phyloP scores from a whole-genome alignment of 495 filamentous ascomycete species.

The Oleoguttula mirabilis region DNA sequence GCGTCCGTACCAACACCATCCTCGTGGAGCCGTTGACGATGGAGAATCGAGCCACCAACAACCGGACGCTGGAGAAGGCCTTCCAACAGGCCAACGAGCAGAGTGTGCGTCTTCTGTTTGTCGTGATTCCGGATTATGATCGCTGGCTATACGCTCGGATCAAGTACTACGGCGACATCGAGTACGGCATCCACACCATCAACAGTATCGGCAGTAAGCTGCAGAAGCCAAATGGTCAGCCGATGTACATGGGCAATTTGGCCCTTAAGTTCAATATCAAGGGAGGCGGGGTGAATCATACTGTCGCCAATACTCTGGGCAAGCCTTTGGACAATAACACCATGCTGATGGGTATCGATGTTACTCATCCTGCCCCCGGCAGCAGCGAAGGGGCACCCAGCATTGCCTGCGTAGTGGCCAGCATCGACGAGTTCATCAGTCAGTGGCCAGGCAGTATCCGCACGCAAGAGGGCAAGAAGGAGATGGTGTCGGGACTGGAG shows the following conservation, averaged over 20 bases:
- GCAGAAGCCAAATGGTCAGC: conserved; percentile 24
- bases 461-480: conserved; percentile 41
- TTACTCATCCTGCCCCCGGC: conserved; percentile 76
- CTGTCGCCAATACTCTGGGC: conserved; percentile 39
- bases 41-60: conserved; percentile 4
- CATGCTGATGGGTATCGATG: conserved; percentile 81
- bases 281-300: conserved; percentile 67
- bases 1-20: not conserved
- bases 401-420: conserved; percentile 65
- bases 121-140: conserved; percentile 45
- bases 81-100: not conserved
- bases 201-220: conserved; percentile 47
- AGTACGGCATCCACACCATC: conserved; percentile 52
- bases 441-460: conserved; percentile 59
- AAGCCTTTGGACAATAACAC: conserved; percentile 44
- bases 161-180: conserved; percentile 55
- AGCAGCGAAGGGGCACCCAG: conserved; percentile 47
- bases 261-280: conserved; percentile 80
- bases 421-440: conserved; percentile 45
- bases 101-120: conserved; percentile 43
- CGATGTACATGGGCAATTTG: conserved; percentile 60
- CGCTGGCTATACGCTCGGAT: conserved; percentile 50
- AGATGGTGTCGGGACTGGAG: conserved; percentile 47
- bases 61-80: not conserved
- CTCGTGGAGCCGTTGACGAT: not conserved